Base-by-base conservation (phyloP, 176 grass and related monocot genomes). In the Musa schizocarpa region DNA sequence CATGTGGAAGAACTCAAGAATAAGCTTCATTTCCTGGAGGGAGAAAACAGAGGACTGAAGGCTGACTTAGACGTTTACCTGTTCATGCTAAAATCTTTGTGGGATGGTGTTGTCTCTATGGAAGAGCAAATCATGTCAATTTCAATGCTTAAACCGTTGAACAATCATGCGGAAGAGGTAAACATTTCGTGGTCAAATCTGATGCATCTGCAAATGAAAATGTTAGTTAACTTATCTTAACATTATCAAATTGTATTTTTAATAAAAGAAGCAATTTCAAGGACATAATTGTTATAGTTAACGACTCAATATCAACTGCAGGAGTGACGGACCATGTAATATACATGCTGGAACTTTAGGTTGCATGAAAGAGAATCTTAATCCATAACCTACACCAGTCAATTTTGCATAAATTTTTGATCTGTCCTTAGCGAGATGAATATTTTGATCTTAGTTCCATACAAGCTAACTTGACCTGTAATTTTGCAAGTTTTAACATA, bases 41-140 rank as follows among this genome's bases (percentile, higher is more conserved):
- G 80, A 76, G 83, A 89, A 85, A 92, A 93, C 70, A 72, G 43
- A 63, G 83, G 83, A 78, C 48, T 96, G 63, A 88, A 84, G 64
- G 77, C 81, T 11, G 73, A 87, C 1, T 75, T 92, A 59, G 74
- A 83, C 76, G 71, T 52, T 6, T 88, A 84, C 81, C 65, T 80
- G 65, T 58, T 76, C n/a, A 82, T 87, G 59, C 52, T 92, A 68
- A 50, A 49, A 71, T 86, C 82, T 22, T 74, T 96, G 76, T 77
- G 75, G 76, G 81, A 96, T 80, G 79, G 63, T 57, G 53, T 96
- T 34, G 76, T 65, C 71, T 79, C 82, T 76, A 78, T 96, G 22
- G 89, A 89, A 83, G 69, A 89, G 65, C 75, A 79, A 65, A 63
- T 80, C 68, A 64, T 63, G 65, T 56, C 16, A 73, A 23, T 70